A percentile compares a stretch with the other conserved stretches of the same genome.
phyloP scores from a whole-genome alignment of 2,329 filamentous ascomycete genomes.

The Ciborinia camelliae region DNA sequence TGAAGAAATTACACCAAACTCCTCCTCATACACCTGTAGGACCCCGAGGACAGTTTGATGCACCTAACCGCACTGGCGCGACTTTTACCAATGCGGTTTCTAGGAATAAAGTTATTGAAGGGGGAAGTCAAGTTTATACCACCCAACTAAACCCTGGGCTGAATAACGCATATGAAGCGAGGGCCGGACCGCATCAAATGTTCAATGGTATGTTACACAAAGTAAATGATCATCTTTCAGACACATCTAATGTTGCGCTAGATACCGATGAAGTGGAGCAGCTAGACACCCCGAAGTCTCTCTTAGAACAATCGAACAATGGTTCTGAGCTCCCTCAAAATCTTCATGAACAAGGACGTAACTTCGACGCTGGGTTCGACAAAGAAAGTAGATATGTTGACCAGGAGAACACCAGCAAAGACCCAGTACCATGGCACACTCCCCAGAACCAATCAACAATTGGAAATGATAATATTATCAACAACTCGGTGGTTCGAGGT shows the following conservation, averaged over 20 bases:
- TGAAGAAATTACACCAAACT: too few species aligned
- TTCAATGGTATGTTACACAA: not conserved
- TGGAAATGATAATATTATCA: not conserved
- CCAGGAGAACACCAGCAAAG: not conserved
- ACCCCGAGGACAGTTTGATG: too few species aligned
- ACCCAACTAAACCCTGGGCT: too few species aligned
- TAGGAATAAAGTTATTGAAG: too few species aligned
- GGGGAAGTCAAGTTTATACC: too few species aligned
- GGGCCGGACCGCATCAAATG: not conserved
- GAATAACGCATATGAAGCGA: accelerated
- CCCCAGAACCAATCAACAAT: not conserved
- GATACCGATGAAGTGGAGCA: not conserved
- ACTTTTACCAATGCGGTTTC: too few species aligned
- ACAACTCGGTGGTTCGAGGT: not conserved
- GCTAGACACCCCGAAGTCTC: too few species aligned
- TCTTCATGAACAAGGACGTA: not conserved
- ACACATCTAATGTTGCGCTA: not conserved
- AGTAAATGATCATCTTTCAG: not conserved
- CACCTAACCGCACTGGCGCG: too few species aligned
- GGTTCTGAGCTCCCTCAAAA: not conserved
- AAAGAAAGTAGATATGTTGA: not conserved
- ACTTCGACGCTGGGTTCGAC: not conserved
- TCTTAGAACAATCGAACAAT: too few species aligned
- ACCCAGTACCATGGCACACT: not conserved
- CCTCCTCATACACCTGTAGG: too few species aligned